Conservation (phyloP, 1,284 basidiomycete genomes). For the Ceratobasidium sp. region DNA sequence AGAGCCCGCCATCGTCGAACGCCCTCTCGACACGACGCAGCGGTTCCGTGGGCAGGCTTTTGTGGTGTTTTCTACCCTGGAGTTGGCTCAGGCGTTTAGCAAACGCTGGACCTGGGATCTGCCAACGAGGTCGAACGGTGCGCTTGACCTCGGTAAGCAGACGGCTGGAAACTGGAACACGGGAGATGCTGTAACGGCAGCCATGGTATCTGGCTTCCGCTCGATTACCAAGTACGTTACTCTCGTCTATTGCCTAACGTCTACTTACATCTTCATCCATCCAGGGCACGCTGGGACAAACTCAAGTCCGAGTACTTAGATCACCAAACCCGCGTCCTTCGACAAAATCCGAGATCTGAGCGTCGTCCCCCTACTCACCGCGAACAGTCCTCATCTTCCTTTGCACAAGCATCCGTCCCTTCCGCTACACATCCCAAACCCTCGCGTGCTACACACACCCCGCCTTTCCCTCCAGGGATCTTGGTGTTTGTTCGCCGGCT, state of each 20-base stretch:
- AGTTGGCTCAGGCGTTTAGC: conserved; percentile 62
- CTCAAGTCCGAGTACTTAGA: conserved; percentile 74
- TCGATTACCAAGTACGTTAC: conserved; percentile 55
- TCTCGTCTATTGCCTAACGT: background rate
- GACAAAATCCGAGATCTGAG: background rate
- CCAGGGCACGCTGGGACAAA: conserved; percentile 71
- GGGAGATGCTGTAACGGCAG: conserved; percentile 57
- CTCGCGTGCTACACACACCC: background rate
- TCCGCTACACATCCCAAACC: background rate
- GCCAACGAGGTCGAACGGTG: conserved; percentile 10
- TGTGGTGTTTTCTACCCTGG: conserved; percentile 63
- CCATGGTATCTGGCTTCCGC: conserved; percentile 70
- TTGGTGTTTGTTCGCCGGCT: conserved; percentile 77
- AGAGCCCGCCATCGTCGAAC: conserved; percentile 59
- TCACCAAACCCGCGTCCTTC: conserved; percentile 59
- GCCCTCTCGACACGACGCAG: background rate
- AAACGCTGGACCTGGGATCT: conserved; percentile 71
- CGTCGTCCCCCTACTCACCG: background rate
- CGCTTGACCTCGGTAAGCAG: background rate
- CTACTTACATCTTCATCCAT: conserved; percentile 31
- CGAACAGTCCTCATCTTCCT: background rate
- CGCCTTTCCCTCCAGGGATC: conserved; percentile 71
- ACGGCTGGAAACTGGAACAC: conserved; percentile 41
- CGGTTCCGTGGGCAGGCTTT: conserved; percentile 80
- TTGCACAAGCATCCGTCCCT: background rate